These are phyloP conservation scores for Clitopilus hobsonii DNA, from an alignment of 768 basidiomycete genomes.

Conservation along the genomic window DNA sequence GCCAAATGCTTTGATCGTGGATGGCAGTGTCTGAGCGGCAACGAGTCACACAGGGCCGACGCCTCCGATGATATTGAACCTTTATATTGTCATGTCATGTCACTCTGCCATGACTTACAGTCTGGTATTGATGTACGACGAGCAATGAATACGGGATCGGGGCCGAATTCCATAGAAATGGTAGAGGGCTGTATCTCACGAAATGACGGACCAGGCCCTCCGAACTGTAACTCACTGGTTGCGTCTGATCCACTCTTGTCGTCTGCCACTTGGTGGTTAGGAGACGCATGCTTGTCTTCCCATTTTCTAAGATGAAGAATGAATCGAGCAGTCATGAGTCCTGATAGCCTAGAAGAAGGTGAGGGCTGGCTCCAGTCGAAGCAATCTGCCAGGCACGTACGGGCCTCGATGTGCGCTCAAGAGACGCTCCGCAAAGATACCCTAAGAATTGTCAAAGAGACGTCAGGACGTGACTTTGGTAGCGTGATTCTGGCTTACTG, in stretches of 20 bases:
- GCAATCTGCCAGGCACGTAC: slow-evolving; percentile 5
- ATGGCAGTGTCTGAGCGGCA: too few relatives aligned
- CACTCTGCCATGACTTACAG: background rate
- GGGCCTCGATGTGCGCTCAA: slow-evolving; percentile 14
- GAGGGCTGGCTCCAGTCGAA: background rate
- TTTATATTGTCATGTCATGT: background rate
- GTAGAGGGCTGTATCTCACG: too few relatives aligned
- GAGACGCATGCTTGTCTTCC: slow-evolving; percentile 5
- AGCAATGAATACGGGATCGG: background rate
- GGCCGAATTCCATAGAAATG: background rate
- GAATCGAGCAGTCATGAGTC: slow-evolving; percentile 19
- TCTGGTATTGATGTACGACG: background rate
- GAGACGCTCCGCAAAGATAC: slow-evolving; percentile 16
- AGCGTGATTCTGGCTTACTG: background rate
- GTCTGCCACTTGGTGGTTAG: background rate
- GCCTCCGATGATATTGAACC: background rate
- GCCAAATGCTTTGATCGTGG: too few relatives aligned
- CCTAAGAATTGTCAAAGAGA: slow-evolving; percentile 1
- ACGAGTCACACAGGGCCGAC: background rate
- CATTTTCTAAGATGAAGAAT: slow-evolving; percentile 15
- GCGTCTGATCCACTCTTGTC: background rate
- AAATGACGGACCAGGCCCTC: background rate
- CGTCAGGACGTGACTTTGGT: background rate
- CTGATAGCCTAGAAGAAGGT: slow-evolving; percentile 9
- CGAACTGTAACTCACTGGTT: background rate